These are phyloP conservation scores for Chlorella sp. DNA, from an alignment of 139 green algal genomes.

Conservation along the genomic window DNA sequence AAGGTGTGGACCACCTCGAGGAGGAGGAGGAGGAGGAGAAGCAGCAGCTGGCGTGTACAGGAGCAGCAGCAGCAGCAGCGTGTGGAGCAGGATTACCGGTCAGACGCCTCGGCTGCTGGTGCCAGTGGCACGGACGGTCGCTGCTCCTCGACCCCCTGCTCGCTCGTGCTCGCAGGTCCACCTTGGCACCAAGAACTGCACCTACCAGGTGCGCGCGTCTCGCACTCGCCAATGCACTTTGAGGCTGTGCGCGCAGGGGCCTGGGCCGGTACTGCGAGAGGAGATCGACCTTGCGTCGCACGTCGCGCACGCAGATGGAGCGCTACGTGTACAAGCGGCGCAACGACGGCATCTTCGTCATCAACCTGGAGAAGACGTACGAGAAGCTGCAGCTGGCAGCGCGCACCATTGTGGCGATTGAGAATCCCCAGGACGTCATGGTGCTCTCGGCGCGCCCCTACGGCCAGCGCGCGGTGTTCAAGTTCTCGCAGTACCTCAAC, in stretches of 20 bases:
- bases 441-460: slow-evolving; percentile 86
- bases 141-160: too few relatives aligned
- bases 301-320: slow-evolving; percentile 78
- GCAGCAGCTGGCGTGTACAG: too few relatives aligned
- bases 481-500: slow-evolving; percentile 98
- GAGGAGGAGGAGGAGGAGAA: too few relatives aligned
- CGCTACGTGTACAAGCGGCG: slow-evolving; percentile 86
- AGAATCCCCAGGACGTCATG: slow-evolving; percentile 80
- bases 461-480: slow-evolving; percentile 95
- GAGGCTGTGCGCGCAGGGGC: too few relatives aligned
- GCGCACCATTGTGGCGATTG: slow-evolving; percentile 95
- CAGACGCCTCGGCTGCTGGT: too few relatives aligned
- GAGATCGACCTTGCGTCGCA: not conserved
- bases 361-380: slow-evolving; percentile 99
- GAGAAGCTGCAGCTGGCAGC: slow-evolving; percentile 99
- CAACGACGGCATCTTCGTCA: slow-evolving; percentile 93
- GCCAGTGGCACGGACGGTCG: too few relatives aligned
- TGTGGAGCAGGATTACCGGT: too few relatives aligned
- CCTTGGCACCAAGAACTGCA: slow-evolving; percentile 84
- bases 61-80: too few relatives aligned
- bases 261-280: too few relatives aligned
- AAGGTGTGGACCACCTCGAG: slow-evolving; percentile 4
- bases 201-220: slow-evolving; percentile 2
- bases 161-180: slow-evolving; percentile 35
- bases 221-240: too few relatives aligned